Base-by-base conservation (phyloP, 495 filamentous ascomycete species). In the Bacidia gigantensis region DNA sequence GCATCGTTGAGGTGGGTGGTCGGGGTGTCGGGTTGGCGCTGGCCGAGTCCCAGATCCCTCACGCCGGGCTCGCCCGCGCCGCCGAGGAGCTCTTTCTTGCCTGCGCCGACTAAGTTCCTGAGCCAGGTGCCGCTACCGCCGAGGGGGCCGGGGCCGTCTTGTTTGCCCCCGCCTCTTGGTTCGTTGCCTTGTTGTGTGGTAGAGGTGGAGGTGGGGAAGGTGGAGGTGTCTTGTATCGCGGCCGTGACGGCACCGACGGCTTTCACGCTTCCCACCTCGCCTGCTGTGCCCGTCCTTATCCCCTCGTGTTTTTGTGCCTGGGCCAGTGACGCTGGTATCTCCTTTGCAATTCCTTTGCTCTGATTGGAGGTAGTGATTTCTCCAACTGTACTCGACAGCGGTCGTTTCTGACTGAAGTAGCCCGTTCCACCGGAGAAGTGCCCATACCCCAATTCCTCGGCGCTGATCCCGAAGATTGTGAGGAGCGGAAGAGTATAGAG, bases 401-500 rank as follows among this genome's bases (percentile, higher is more conserved):
- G 5, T 35, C 7, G 5, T 35, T 35, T 5, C 29, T 35, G 29
- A 14, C 29, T 35, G n/a, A 35, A 14, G 29, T 35, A 35, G 29
- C 29, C 29, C 7, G 7, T 14, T 35, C 7, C 14, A 14, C 29
- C 41, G 20, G 32, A 14, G 21, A 11, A 51, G 9, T 43, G 32
- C 22, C 22, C 12, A 17, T 20, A 42, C 11, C 18, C 35, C 11
- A 93, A 69, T 58, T 86, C 76, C 66, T 87, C 81, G 17, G 81
- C 79, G 47, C 76, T 76, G 56, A 76, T 66, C 49, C 75, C 66
- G 68, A 79, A 86, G 7, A 77, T 70, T 50, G 69, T 67, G 40
- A 67, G 69, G 2, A 86, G 74, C 17, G 80, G 73, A 56, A 86
- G 69, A 52, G 83, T 72, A 40, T 73, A 64, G 50, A 69, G 64